Evolutionary conservation across 106 monocot genomes (phyloP), one percentile per base, ranked within the genome.

Genomic region (Amphibolis antarctica): DNA sequence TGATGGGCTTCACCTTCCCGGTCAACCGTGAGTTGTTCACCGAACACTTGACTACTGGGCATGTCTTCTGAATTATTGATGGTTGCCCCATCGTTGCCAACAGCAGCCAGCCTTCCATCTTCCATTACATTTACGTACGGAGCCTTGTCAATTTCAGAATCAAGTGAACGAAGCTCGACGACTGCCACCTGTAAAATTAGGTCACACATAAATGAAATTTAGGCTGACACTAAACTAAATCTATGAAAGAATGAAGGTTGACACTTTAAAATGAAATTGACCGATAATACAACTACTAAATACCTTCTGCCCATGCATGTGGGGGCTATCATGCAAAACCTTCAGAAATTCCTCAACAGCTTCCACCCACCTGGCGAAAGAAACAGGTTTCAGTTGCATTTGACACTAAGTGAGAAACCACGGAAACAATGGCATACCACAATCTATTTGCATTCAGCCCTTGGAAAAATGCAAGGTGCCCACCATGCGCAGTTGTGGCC

Each of bases 391-490:
- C 48, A 48, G 10, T 15, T 48, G 48, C 18, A n/a, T 13, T 48
- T 48, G 5, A 13, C 18, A 15, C 48, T 14, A 66, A 30, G 0
- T 30, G 36, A 29, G 20, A 12, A 29, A 66, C 36, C 36, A 36
- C 36, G 14, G 5, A n/a, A 26, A 15, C 17, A 57, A 15, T 25
- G 5, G 28, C 1, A n/a, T 83, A 96, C 94, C 94, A 96, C 69
- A 96, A 66, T 28, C 69, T 84, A 17, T 60, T 42, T 51, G 81
- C 94, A 64, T 68, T 78, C 63, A 90, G 55, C 30, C 94, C 94
- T 78, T 90, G 46, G 66, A 96, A 96, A 71, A 76, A 96, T 78
- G 71, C 94, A 54, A 96, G 81, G 74, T 96, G 94, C 6, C 94
- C 89, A 30, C 94, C 94, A 82, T 96, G 89, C 15, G 68, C 42